Evolutionary conservation across 305 asterid genomes (phyloP), one percentile per base, ranked within the genome.

Genomic region (Salvia sclarea): DNA sequence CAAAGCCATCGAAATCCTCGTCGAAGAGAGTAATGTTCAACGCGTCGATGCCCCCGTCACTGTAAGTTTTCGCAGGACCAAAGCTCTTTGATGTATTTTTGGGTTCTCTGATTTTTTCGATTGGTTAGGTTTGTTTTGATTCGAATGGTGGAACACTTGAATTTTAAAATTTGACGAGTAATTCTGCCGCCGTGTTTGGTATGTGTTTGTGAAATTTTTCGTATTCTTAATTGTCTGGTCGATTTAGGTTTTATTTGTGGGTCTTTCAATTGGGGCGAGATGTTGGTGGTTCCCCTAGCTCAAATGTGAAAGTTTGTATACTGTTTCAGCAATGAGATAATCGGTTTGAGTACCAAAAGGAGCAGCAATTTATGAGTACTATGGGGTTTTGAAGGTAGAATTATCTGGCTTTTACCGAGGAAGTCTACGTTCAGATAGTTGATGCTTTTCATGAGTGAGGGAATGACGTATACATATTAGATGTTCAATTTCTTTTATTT

Each of bases 1-100:
- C 16, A 94, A 87, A 75, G 98, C 99, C 60, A 89, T 94, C 88
- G 99, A 94, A 78, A 94, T 94, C 75, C 93, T 94, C 31, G 98
- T 94, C 12, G 99, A 94, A 75, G 98, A 91, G 83, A 86, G 98
- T 66, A 91, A 91, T 76, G 96, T 91, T 78, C 98, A 91, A 81
- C 76, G 98, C 49, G 98, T 91, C 13, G 98, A 89, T 38, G 96
- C 94, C 22, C 96, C 96, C 0, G 96, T 91, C 56, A 87, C 95
- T 38, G 96, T 91, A 62, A 78, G 90, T 79, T 55, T n/a, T 14
- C 41, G 12, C 43, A n/a, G 63, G 25, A 56, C 24, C 25, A 0
- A 57, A 31, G 5, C 30, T 58, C 16, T 18, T 14, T 14, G 22
- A 53, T 53, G 5, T 24, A 22, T 9, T 18, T 49, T 49, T 7